A percentile compares a stretch with the other conserved stretches of the same genome.
phyloP scores from a whole-genome alignment of 164 flowering plant species.

The Vitis rotundifolia region DNA sequence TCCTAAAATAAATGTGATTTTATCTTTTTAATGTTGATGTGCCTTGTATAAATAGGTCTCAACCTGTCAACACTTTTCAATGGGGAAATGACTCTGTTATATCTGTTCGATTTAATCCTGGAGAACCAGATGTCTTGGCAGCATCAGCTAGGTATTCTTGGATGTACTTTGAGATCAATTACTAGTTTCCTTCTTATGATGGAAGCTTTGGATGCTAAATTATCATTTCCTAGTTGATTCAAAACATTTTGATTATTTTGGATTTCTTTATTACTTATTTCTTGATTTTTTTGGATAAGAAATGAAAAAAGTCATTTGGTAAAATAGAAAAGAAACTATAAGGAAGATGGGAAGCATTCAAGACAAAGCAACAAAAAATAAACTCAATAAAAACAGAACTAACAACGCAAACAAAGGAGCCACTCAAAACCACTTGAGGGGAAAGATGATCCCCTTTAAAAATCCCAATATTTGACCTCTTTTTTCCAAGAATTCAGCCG shows the following conservation, averaged over 20 bases:
- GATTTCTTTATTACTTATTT: neutral
- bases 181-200: neutral
- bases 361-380: too few relatives aligned
- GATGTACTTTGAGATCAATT: neutral
- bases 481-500: too few relatives aligned
- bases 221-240: neutral
- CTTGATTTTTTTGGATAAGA: neutral
- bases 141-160: conserved; percentile 71
- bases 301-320: too few relatives aligned
- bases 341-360: too few relatives aligned
- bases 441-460: too few relatives aligned
- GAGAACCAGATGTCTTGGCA: conserved; percentile 80
- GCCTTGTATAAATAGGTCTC: conserved; percentile 55
- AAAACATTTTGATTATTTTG: neutral
- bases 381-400: too few relatives aligned
- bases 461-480: too few relatives aligned
- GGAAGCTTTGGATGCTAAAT: neutral
- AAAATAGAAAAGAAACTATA: too few relatives aligned
- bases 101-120: conserved; percentile 91
- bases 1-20: neutral
- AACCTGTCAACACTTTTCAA: conserved; percentile 76
- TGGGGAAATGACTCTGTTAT: conserved; percentile 80
- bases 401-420: too few relatives aligned
- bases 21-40: neutral
- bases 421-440: too few relatives aligned